phyloP scores from a whole-genome alignment of 2,329 filamentous ascomycete genomes.

The Helicocarpus griseus region DNA sequence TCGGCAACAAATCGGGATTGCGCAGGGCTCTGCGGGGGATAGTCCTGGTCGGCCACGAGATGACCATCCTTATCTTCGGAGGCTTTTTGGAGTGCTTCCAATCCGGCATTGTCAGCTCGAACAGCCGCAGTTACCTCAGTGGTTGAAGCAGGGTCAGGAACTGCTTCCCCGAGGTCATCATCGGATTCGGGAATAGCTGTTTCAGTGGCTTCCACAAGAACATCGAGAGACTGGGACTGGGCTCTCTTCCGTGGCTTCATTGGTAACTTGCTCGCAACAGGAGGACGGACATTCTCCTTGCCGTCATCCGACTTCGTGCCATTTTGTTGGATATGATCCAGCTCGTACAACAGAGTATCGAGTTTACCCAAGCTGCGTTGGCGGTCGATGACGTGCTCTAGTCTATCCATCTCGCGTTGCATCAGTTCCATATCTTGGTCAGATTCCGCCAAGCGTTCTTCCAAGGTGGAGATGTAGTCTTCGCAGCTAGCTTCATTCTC shows the following conservation, averaged over 20 bases:
- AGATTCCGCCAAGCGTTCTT: constrained; percentile 88
- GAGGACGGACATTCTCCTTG: constrained; percentile 14
- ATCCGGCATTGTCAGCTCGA: constrained; percentile 22
- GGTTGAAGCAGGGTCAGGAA: constrained; percentile 21
- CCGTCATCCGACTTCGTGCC: constrained; percentile 32
- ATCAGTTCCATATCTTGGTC: constrained; percentile 95
- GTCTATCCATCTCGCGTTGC: constrained; percentile 88
- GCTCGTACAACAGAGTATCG: constrained; percentile 81
- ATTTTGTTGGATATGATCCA: constrained; percentile 64
- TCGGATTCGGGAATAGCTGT: constrained; percentile 38
- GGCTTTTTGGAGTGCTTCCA: constrained; percentile 27
- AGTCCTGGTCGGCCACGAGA: constrained; percentile 25
- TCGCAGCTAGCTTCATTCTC: constrained; percentile 87
- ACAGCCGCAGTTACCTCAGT: constrained; percentile 6
- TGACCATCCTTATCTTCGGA: constrained; percentile 20
- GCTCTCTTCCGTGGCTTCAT: constrained; percentile 23
- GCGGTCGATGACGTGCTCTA: constrained; percentile 91
- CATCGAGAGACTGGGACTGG: constrained; percentile 31
- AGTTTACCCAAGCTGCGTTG: constrained; percentile 91
- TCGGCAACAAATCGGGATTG: constrained; percentile 82
- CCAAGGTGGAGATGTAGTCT: constrained; percentile 93
- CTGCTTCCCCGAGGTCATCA: constrained; percentile 28
- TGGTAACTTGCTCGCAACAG: constrained; percentile 13
- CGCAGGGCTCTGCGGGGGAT: constrained; percentile 57
- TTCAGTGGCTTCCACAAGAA: constrained; percentile 35